phyloP scores from a whole-genome alignment of 2,329 filamentous ascomycete species.

The Aspergillus ustus region DNA sequence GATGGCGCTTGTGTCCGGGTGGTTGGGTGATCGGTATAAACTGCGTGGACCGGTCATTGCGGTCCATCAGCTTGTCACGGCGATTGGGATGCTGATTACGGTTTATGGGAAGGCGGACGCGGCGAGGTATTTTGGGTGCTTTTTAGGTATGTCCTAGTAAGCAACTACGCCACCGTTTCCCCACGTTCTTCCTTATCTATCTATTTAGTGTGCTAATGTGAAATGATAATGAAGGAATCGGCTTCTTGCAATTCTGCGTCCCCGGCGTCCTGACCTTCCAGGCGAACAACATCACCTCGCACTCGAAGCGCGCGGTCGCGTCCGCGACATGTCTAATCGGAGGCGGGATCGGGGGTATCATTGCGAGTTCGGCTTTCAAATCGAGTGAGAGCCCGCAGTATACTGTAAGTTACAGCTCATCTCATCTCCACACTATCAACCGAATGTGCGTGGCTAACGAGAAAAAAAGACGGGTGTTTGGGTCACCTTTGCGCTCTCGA shows the following conservation, averaged over 20 bases:
- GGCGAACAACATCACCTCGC: slow-evolving; percentile 38
- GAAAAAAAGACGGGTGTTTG: slow-evolving; percentile 14
- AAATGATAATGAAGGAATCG: slow-evolving; percentile 23
- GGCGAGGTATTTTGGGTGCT: slow-evolving; percentile 16
- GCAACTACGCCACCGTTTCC: not conserved
- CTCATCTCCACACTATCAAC: not conserved
- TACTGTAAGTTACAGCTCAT: not conserved
- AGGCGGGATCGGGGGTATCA: slow-evolving; percentile 30
- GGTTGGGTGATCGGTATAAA: slow-evolving; percentile 20
- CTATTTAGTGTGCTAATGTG: too few relatives aligned
- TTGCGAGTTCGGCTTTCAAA: slow-evolving; percentile 20
- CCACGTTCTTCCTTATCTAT: not conserved
- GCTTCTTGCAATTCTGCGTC: slow-evolving; percentile 34
- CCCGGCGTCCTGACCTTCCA: slow-evolving; percentile 36
- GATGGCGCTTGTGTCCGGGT: slow-evolving; percentile 33
- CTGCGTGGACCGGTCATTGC: slow-evolving; percentile 20
- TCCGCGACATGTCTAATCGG: slow-evolving; percentile 35
- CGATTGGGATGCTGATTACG: slow-evolving; percentile 19
- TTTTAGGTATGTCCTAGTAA: too few relatives aligned
- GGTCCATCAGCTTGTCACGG: slow-evolving; percentile 19
- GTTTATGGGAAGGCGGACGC: slow-evolving; percentile 13
- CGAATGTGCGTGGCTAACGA: not conserved
- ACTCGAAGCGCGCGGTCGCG: slow-evolving; percentile 35
- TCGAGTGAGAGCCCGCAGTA: slow-evolving; percentile 20
- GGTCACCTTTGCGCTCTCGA: slow-evolving; percentile 20